Evolutionary conservation across 2,329 filamentous ascomycete species (phyloP).

Genomic region (Microdochium nivale): DNA sequence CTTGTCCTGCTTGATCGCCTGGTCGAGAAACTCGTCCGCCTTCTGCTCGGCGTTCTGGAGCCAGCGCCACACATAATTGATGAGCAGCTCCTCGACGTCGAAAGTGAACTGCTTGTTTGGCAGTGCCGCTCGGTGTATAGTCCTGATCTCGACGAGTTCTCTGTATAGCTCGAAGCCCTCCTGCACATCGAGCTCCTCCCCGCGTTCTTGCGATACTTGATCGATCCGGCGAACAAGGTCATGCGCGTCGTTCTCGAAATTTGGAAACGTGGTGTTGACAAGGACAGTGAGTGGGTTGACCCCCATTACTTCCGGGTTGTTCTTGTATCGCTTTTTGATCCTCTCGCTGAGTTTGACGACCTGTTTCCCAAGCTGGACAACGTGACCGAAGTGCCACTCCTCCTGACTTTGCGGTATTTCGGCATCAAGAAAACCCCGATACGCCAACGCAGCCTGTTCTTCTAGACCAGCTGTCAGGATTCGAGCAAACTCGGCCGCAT

Average conservation of each 20-base stretch:
- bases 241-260: slow-evolving; percentile 81
- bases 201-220: slow-evolving; percentile 58
- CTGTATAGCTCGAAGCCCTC: slow-evolving; percentile 93
- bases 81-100: slow-evolving; percentile 75
- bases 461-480: slow-evolving; percentile 66
- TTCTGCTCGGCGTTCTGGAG: slow-evolving; percentile 72
- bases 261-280: slow-evolving; percentile 75
- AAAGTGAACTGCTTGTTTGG: slow-evolving; percentile 73
- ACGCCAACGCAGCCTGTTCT: slow-evolving; percentile 68
- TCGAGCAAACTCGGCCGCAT: slow-evolving; percentile 62
- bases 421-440: slow-evolving; percentile 68
- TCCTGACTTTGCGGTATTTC: slow-evolving; percentile 73
- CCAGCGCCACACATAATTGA: slow-evolving; percentile 95
- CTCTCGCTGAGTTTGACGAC: slow-evolving; percentile 80
- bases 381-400: slow-evolving; percentile 84
- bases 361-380: slow-evolving; percentile 79
- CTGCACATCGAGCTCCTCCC: slow-evolving; percentile 72
- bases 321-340: slow-evolving; percentile 87
- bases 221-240: slow-evolving; percentile 80
- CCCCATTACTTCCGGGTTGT: slow-evolving; percentile 81
- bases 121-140: slow-evolving; percentile 68
- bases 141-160: slow-evolving; percentile 76
- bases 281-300: slow-evolving; percentile 58
- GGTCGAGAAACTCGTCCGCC: slow-evolving; percentile 76
- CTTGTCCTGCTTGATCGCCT: slow-evolving; percentile 82